Base-by-base conservation (phyloP, 2,329 filamentous ascomycete species). In the Beauveria varroae region DNA sequence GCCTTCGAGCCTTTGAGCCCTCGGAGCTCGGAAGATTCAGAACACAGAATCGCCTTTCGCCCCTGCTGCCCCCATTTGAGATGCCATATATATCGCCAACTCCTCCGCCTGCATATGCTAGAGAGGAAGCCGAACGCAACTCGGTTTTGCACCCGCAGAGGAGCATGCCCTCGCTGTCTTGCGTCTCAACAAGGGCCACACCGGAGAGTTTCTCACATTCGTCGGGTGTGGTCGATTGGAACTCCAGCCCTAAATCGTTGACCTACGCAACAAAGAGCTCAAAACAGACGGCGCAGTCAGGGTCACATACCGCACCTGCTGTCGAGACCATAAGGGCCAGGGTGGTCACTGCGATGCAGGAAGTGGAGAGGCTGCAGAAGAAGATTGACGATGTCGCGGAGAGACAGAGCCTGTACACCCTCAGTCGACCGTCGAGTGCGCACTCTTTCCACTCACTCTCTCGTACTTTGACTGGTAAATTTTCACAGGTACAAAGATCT, bases 341-440 rank as follows among this genome's bases (percentile, higher is more conserved):
- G 47, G 81, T 86, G 50, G 83, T 82, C 34, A 78, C 74, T 63
- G 82, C 81, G 54, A 79, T 86, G 74, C 72, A 82, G 59, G 84
- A 87, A 68, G 76, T 83, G 64, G 85, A 88, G 60, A 75, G 74
- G 61, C 71, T 86, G 49, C 78, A 87, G 70, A 79, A 78, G 62
- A 78, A 85, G 65, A 86, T 87, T 58, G 81, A 87, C 57, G 78
- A 82, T 56, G 75, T 83, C 24, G 79, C 86, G 26, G 82, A 86
- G 74, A 79, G 83, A 63, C 82, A 85, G 71, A 87, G 81, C 69
- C 71, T 85, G 40, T 86, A 84, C 64, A 65, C 77, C 20, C 74
- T 68, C 63, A 84, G 81, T 69, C 77, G 82, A 54, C 81, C 82
- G 37, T 80, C 81, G 47, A 85, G 80, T 44, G 73, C 78, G 20